Evolutionary conservation across 257 asterid genomes (phyloP).

Genomic region (Ajuga chamaepitys): DNA sequence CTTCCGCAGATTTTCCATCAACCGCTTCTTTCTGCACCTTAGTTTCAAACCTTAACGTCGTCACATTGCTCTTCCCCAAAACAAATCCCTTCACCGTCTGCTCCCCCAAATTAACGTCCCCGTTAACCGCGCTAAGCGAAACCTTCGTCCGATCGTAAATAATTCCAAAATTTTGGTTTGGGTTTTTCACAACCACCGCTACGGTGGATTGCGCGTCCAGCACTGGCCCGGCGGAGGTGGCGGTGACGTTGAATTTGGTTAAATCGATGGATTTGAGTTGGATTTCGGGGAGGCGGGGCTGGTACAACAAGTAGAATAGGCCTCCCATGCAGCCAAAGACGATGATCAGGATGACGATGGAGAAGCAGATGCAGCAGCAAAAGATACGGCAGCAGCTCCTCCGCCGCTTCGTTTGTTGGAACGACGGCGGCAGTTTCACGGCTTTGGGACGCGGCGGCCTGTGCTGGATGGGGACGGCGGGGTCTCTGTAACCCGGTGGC

Average conservation of each 20-base stretch:
- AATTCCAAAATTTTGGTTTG: conserved; percentile 28
- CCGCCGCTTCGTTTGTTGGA: conserved; percentile 11
- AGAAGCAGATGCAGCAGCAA: conserved; percentile 27
- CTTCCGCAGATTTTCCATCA: conserved; percentile 10
- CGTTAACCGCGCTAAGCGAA: conserved; percentile 1
- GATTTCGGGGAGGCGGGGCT: conserved; percentile 42
- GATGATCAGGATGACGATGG: conserved; percentile 11
- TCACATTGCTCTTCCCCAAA: conserved; percentile 19
- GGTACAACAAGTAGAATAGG: conserved; percentile 32
- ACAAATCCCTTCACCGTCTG: conserved; percentile 20
- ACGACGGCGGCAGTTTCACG: conserved; percentile 27
- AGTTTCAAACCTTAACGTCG: conserved; percentile 8
- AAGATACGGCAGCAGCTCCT: conserved; percentile 24
- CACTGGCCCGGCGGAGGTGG: conserved; percentile 13
- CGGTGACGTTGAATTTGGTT: conserved; percentile 19
- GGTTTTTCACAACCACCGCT: conserved; percentile 23
- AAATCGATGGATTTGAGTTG: conserved; percentile 25
- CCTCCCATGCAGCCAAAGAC: conserved; percentile 13
- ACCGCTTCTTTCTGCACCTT: conserved; percentile 5
- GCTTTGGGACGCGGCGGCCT: conserved; percentile 4
- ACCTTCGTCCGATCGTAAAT: conserved; percentile 22
- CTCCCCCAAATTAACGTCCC: conserved; percentile 23
- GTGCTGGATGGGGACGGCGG: conserved; percentile 16
- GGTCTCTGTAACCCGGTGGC: conserved; percentile 56
- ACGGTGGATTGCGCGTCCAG: conserved; percentile 21